Conservation (phyloP, 306 rosid species). For the Pyrus bretschneideri region DNA sequence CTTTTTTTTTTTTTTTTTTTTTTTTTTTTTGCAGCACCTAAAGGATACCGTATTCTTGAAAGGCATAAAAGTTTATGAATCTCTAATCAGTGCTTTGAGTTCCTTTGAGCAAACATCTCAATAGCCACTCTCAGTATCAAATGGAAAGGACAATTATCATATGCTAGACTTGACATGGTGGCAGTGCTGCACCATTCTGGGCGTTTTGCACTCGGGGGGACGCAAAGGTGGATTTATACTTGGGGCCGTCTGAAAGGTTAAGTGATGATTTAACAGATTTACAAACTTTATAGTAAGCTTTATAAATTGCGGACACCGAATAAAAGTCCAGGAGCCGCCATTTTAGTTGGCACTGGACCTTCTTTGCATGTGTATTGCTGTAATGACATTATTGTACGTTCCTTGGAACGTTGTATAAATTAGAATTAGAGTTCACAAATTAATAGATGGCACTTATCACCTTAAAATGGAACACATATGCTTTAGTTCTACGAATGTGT, state of each 20-base stretch:
- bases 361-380: not conserved
- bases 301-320: not conserved
- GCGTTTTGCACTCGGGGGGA: not conserved
- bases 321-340: not conserved
- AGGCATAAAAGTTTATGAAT: conserved; percentile 83
- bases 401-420: not conserved
- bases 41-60: conserved; percentile 59
- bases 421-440: not conserved
- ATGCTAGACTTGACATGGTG: not conserved
- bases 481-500: not conserved
- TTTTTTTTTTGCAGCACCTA: conserved; percentile 51
- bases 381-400: not conserved
- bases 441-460: not conserved
- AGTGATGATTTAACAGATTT: not conserved
- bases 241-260: not conserved
- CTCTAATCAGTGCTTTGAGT: conserved; percentile 72
- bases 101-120: conserved; percentile 35
- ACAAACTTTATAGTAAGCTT: not conserved
- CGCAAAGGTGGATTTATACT: not conserved
- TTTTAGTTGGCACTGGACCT: not conserved
- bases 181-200: not conserved
- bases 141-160: not conserved
- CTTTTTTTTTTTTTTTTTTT: conserved; percentile 32
- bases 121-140: conserved; percentile 10
- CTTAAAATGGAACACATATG: not conserved